phyloP scores from a whole-genome alignment of 1,139 yeast genomes.

The Scheffersomyces stambukii region DNA sequence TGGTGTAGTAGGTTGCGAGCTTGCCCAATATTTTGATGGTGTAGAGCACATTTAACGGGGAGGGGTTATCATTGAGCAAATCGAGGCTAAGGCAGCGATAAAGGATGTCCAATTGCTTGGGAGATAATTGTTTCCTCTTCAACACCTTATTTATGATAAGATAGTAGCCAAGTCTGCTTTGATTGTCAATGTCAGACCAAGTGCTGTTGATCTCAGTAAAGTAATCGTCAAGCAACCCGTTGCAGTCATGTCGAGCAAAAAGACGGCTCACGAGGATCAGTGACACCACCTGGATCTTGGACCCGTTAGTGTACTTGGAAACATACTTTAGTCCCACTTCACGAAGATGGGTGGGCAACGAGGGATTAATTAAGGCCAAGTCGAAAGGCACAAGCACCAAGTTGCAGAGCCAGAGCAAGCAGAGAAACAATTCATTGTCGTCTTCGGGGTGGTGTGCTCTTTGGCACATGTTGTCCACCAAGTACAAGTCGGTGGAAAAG shows the following conservation, averaged over 20 bases:
- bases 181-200: conserved; percentile 15
- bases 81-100: conserved; percentile 14
- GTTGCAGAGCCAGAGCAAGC: conserved; percentile 72
- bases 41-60: conserved; percentile 24
- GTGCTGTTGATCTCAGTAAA: conserved; percentile 8
- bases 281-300: conserved; percentile 28
- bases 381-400: conserved; percentile 70
- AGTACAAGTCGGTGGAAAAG: conserved; percentile 56
- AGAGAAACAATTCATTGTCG: conserved; percentile 58
- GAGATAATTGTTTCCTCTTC: conserved; percentile 17
- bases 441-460: conserved; percentile 11
- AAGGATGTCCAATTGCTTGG: conserved; percentile 11
- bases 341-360: conserved; percentile 32
- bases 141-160: conserved; percentile 36
- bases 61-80: conserved; percentile 9
- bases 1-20: conserved; percentile 18
- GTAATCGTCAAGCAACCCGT: conserved; percentile 17
- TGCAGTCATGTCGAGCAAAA: conserved; percentile 29
- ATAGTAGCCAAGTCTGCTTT: conserved; percentile 30
- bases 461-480: conserved; percentile 36
- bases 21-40: conserved; percentile 33
- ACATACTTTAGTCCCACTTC: conserved; percentile 26
- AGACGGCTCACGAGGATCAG: conserved; percentile 36
- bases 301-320: conserved; percentile 18
- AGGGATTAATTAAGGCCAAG: conserved; percentile 36